A percentile compares a stretch with the other conserved stretches of the same genome.
These are phyloP conservation scores for Thymus quinquecostatus DNA, from an alignment of 257 asterid species.

Conservation along the genomic window DNA sequence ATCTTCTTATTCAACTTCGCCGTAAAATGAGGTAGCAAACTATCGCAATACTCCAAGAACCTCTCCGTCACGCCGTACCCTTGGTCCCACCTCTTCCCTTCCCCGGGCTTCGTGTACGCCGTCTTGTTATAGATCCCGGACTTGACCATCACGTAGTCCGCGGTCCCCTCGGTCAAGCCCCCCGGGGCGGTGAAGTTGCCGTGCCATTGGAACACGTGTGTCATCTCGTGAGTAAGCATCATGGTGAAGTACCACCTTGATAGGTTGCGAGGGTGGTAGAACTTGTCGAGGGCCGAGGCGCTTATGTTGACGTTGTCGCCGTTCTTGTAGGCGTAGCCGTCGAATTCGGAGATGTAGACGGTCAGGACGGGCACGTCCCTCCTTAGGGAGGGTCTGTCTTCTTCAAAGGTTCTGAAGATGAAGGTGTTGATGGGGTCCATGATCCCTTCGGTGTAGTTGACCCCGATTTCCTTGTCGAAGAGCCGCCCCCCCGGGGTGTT, in stretches of 20 bases:
- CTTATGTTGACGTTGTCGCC: too few species aligned
- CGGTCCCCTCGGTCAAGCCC: slow-evolving; percentile 47
- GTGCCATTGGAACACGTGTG: slow-evolving; percentile 51
- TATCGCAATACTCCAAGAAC: slow-evolving; percentile 14
- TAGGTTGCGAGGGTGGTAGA: too few species aligned
- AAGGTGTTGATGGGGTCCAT: too few species aligned
- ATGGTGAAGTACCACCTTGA: too few species aligned
- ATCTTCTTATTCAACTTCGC: background rate
- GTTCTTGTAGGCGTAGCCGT: too few species aligned
- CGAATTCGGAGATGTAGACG: background rate
- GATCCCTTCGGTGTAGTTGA: too few species aligned
- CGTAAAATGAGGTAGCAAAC: background rate
- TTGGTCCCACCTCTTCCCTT: slow-evolving; percentile 46
- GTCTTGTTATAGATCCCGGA: slow-evolving; percentile 23
- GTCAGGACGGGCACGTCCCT: background rate
- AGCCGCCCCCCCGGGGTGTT: too few species aligned
- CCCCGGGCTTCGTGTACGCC: slow-evolving; percentile 41
- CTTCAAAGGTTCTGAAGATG: too few species aligned
- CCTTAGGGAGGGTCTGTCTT: too few species aligned
- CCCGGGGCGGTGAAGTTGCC: slow-evolving; percentile 43
- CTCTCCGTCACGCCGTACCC: slow-evolving; percentile 46
- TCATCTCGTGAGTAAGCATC: slow-evolving; percentile 36
- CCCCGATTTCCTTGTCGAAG: too few species aligned
- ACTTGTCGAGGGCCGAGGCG: too few species aligned
- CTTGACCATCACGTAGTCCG: slow-evolving; percentile 51